Evolutionary conservation across 352 stramenopile genomes (phyloP).

Genomic region (Phytophthora pluvialis): DNA sequence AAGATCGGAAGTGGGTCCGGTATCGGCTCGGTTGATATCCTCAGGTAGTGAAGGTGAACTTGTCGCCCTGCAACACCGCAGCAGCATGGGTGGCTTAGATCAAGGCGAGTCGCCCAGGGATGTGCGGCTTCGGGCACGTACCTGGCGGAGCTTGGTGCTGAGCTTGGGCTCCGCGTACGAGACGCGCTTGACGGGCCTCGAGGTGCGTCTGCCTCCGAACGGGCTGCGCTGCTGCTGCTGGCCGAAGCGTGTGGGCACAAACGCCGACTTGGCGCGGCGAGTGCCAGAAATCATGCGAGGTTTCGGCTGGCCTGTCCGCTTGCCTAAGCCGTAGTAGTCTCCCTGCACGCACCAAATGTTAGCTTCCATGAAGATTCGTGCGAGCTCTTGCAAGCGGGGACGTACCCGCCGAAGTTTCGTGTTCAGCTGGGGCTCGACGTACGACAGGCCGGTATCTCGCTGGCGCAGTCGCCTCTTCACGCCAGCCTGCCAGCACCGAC

Average conservation of each 20-base stretch:
- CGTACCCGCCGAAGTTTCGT: conserved; percentile 63
- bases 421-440: conserved; percentile 68
- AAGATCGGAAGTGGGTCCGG: conserved; percentile 4
- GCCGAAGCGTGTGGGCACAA: conserved; percentile 21
- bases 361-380: conserved; percentile 8
- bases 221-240: conserved; percentile 24
- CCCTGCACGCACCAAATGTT: conserved; percentile 40
- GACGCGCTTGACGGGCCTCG: conserved; percentile 42
- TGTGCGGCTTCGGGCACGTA: conserved; percentile 24
- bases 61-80: conserved; percentile 56
- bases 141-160: conserved; percentile 83
- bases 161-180: conserved; percentile 80
- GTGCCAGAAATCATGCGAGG: conserved; percentile 16
- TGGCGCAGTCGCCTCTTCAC: conserved; percentile 42
- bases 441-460: conserved; percentile 51
- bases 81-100: conserved; percentile 21
- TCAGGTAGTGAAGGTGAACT: conserved; percentile 83
- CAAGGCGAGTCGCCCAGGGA: conserved; percentile 8
- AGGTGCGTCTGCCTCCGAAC: conserved; percentile 30
- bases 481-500: conserved; percentile 14
- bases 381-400: neutral
- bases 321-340: conserved; percentile 71
- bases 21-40: conserved; percentile 8
- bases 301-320: conserved; percentile 28
- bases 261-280: conserved; percentile 23